Evolutionary conservation across 176 grass and related monocot species (phyloP), one percentile per base, ranked within the genome.

Genomic region (Miscanthus lutarioriparius): DNA sequence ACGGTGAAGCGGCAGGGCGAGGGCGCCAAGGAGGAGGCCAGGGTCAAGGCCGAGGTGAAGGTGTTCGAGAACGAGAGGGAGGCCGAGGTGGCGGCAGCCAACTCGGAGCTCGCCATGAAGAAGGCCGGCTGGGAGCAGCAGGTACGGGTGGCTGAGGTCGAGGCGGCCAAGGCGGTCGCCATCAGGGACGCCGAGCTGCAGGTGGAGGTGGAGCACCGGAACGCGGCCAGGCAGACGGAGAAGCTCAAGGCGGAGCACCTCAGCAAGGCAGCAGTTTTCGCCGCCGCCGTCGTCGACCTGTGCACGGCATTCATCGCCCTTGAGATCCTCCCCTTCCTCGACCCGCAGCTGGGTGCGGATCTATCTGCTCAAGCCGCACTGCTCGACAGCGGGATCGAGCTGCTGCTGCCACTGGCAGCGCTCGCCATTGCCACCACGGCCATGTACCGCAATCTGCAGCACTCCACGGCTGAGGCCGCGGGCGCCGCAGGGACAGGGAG

Each of bases 171-270:
- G 82, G 91, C 96, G 4, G 87, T 98, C 1, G 93, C 92, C 1
- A 84, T 98, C 15, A 88, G 93, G 1, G 96, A 98, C 13, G 93
- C 96, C 11, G 89, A 98, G 83, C 86, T 95, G 74, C 92, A 98
- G 83, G 59, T 93, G 67, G 87, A 98, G 89, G 92, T 95, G 28
- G 95, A 95, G 80, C 74, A 76, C 37, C 88, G 67, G 76, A 98
- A 98, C 78, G 89, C 95, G 0, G 38, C 71, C 1, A 63, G 84
- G 41, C 33, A 93, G 72, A 98, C 92, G 0, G 95, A 98, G 82
- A 98, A 95, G 87, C 92, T 98, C 80, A 97, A 97, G 67, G 92
- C 95, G 0, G 92, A 98, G 23, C 74, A 84, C 5, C 95, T 98
- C 26, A 95, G 87, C 84, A 93, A 87, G 82, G 92, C 95, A n/a